Conservation (phyloP, 495 filamentous ascomycete genomes). For the Gamarada debralockiae region DNA sequence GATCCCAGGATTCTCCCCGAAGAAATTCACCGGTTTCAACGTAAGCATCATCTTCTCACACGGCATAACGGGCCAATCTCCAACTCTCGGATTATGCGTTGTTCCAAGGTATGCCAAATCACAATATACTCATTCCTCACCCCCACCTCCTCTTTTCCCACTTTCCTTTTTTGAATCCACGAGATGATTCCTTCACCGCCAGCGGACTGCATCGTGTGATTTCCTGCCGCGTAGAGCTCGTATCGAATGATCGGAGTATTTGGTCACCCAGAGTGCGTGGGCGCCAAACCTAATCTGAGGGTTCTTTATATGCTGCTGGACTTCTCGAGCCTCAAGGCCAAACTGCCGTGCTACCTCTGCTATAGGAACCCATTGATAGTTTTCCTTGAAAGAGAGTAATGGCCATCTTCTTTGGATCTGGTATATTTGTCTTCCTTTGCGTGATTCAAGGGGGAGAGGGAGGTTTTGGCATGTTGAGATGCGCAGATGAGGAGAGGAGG, state of each 20-base stretch:
- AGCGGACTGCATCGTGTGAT: slow-evolving; percentile 38
- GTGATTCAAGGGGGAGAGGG: too few species aligned
- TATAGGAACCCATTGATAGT: too few species aligned
- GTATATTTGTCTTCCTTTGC: too few species aligned
- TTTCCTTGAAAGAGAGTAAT: too few species aligned
- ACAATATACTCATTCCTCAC: slow-evolving; percentile 46
- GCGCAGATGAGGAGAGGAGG: too few species aligned
- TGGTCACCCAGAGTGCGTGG: slow-evolving; percentile 37
- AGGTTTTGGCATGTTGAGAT: too few species aligned
- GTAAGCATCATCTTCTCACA: slow-evolving; percentile 27
- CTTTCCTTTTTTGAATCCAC: slow-evolving; percentile 45
- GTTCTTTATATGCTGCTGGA: too few species aligned
- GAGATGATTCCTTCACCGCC: slow-evolving; percentile 38
- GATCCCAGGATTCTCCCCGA: slow-evolving; percentile 20
- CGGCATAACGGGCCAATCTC: slow-evolving; percentile 66
- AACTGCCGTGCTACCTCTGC: too few species aligned
- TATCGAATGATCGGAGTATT: slow-evolving; percentile 30
- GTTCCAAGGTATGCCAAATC: slow-evolving; percentile 56
- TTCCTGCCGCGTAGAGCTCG: slow-evolving; percentile 37
- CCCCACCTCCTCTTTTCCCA: slow-evolving; percentile 28
- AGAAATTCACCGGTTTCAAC: slow-evolving; percentile 22
- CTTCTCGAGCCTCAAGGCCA: too few species aligned
- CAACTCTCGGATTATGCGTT: slow-evolving; percentile 54
- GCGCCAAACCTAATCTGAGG: too few species aligned
- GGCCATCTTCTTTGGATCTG: too few species aligned